Percentiles rank a stretch among this genome's conserved stretches.
Conservation (phyloP, 169 alveolate species). For the Besnoitia besnoiti region DNA sequence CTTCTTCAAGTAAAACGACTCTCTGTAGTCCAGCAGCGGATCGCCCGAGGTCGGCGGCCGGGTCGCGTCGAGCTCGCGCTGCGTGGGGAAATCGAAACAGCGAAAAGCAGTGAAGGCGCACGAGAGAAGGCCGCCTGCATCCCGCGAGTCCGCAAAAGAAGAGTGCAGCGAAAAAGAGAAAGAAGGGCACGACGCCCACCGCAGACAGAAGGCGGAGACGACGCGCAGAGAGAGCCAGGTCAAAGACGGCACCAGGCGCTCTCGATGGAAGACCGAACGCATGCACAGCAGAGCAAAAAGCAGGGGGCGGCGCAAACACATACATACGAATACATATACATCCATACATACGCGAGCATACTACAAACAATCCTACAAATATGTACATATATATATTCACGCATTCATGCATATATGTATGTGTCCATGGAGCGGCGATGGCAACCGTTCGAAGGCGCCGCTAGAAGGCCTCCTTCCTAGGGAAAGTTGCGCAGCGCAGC, state of each 20-base stretch:
- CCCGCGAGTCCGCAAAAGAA: background rate
- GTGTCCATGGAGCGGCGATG: too few species aligned
- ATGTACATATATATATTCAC: background rate
- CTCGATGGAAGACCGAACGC: too few species aligned
- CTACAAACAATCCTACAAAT: background rate
- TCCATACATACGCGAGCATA: background rate
- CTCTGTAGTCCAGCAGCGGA: background rate
- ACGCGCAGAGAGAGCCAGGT: background rate
- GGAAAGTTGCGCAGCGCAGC: too few species aligned
- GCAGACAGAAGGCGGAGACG: background rate
- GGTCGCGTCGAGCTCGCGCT: background rate
- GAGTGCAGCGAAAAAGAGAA: background rate
- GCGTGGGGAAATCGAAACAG: background rate
- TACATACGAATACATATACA: background rate
- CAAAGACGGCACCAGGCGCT: background rate
- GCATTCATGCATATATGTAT: background rate
- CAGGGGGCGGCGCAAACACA: background rate
- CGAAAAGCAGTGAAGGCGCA: background rate
- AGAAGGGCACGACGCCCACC: background rate
- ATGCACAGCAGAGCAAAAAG: background rate
- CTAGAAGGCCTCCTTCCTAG: too few species aligned
- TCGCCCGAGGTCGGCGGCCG: background rate
- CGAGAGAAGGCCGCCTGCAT: background rate
- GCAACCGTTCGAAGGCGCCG: too few species aligned
- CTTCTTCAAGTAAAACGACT: constrained; percentile 61